Conservation (phyloP, 2,329 filamentous ascomycete species). For the Hirsutella rhossiliensis region DNA sequence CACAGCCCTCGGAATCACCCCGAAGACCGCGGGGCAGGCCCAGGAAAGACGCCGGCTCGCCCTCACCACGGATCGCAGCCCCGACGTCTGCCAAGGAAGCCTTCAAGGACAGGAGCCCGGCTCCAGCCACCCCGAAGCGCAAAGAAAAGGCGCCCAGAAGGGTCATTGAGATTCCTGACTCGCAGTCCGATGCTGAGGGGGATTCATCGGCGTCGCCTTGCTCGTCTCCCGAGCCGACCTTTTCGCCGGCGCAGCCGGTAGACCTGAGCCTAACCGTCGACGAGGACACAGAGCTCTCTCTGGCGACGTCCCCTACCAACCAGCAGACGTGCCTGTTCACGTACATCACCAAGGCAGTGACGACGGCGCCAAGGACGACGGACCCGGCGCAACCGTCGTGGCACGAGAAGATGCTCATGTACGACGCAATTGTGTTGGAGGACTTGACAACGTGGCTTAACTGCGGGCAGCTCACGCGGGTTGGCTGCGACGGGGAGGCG, state of each 20-base stretch:
- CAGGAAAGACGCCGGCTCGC: conserved; percentile 18
- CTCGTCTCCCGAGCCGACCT: conserved; percentile 24
- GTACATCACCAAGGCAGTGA: conserved; percentile 44
- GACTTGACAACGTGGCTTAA: conserved; percentile 80
- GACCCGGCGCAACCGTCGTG: conserved; percentile 51
- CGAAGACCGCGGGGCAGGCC: conserved; percentile 28
- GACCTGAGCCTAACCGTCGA: conserved; percentile 31
- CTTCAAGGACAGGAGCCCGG: background rate
- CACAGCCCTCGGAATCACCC: conserved; percentile 18
- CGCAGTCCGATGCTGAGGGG: conserved; percentile 27
- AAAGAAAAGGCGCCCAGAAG: background rate
- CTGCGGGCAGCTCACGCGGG: conserved; percentile 47
- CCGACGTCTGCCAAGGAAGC: conserved; percentile 4
- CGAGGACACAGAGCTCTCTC: conserved; percentile 32
- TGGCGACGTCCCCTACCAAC: conserved; percentile 24
- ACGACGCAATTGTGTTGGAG: conserved; percentile 81
- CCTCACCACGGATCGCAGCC: conserved; percentile 1
- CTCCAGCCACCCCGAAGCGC: background rate
- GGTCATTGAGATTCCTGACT: conserved; percentile 38
- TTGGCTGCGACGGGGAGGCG: conserved; percentile 55
- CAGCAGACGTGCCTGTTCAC: conserved; percentile 34
- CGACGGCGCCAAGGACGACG: conserved; percentile 32
- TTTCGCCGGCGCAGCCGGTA: conserved; percentile 29
- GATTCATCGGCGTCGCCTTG: conserved; percentile 16
- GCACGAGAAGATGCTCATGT: conserved; percentile 89